A percentile compares a stretch with the other conserved stretches of the same genome.
phyloP scores from a whole-genome alignment of 1,284 basidiomycete species.

The Fistulinella cinereoalba region DNA sequence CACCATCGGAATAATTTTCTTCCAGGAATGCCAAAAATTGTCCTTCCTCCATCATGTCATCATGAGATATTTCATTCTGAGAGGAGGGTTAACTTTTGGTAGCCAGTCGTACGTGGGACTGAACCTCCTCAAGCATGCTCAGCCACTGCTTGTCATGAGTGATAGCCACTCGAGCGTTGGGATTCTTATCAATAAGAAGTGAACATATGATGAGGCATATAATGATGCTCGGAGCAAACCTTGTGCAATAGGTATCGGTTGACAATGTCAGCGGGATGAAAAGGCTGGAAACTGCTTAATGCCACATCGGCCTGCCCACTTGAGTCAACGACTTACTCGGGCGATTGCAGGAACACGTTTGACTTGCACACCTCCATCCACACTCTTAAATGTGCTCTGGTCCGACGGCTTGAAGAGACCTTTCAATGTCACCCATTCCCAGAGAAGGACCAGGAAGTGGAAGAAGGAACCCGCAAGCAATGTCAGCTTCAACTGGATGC shows the following conservation, averaged over 20 bases:
- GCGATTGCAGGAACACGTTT: too few species aligned
- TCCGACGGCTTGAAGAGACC: too few species aligned
- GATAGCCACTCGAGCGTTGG: too few species aligned
- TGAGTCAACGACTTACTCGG: too few species aligned
- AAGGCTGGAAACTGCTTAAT: neutral
- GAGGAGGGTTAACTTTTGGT: too few species aligned
- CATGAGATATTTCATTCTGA: neutral
- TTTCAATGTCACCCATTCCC: neutral
- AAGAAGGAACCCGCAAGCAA: neutral
- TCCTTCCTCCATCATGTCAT: neutral
- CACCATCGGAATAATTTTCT: neutral
- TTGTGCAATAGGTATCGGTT: neutral
- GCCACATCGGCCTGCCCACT: too few species aligned
- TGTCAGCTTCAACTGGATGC: neutral
- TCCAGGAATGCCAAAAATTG: neutral
- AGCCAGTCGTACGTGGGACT: neutral
- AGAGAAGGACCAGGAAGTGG: neutral
- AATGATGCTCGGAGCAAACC: neutral
- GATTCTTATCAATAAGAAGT: too few species aligned
- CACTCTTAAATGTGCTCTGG: too few species aligned
- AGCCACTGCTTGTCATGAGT: too few species aligned
- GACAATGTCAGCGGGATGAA: constrained; percentile 1
- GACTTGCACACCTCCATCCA: too few species aligned
- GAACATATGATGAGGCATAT: too few species aligned
- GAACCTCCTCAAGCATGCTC: too few species aligned